Conservation (phyloP, 257 asterid species). For the Euphrasia confusa region DNA sequence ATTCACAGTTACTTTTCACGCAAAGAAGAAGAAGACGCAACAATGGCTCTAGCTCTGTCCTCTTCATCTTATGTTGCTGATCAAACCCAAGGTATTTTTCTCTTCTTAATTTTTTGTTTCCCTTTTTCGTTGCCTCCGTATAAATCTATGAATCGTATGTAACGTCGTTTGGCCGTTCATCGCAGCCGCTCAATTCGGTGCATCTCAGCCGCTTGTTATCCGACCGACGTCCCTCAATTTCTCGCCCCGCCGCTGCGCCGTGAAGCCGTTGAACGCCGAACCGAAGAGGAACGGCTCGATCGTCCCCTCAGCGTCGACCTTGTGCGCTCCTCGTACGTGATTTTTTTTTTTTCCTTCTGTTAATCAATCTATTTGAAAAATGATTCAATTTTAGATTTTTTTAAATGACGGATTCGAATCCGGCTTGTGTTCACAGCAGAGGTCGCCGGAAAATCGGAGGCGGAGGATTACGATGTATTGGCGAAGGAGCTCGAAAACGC, state of each 20-base stretch:
- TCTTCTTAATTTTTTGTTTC: background rate
- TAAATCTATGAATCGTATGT: background rate
- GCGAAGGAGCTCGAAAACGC: conserved; percentile 56
- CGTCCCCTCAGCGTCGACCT: conserved; percentile 49
- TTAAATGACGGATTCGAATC: conserved; percentile 11
- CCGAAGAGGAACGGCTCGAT: conserved; percentile 46
- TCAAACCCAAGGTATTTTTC: conserved; percentile 46
- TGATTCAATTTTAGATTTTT: background rate
- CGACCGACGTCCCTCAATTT: conserved; percentile 35
- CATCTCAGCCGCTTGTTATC: conserved; percentile 37
- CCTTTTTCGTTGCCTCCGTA: background rate
- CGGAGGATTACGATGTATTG: conserved; percentile 50
- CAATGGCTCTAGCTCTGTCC: conserved; percentile 64
- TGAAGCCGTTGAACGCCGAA: conserved; percentile 63
- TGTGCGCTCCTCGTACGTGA: conserved; percentile 43
- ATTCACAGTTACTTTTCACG: background rate
- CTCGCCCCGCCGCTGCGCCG: conserved; percentile 36
- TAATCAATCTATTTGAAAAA: background rate
- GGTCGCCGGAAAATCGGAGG: conserved; percentile 38
- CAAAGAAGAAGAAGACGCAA: background rate
- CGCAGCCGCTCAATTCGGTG: conserved; percentile 42
- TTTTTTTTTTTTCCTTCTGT: background rate
- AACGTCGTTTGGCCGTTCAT: background rate
- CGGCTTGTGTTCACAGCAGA: conserved; percentile 29
- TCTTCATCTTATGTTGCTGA: conserved; percentile 48